Percentiles rank a stretch among this genome's conserved stretches.
phyloP scores from a whole-genome alignment of 2,329 filamentous ascomycete species.

The Pezicula rhizophila region DNA sequence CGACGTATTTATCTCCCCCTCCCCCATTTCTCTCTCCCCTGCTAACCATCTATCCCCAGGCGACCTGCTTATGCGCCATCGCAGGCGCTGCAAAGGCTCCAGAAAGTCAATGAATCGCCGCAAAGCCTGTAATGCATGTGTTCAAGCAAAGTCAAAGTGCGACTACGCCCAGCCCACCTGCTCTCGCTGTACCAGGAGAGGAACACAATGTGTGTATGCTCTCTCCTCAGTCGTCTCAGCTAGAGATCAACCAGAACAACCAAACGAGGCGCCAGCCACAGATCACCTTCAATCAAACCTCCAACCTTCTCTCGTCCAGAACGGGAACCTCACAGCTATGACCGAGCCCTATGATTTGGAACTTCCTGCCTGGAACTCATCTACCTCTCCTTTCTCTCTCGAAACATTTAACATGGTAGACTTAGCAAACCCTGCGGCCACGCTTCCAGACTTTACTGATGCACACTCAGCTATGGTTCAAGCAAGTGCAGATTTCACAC shows the following conservation, averaged over 20 bases:
- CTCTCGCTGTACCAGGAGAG: conserved; percentile 12
- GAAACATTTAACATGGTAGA: conserved; percentile 3
- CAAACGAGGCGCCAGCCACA: neutral
- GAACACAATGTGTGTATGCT: conserved; percentile 9
- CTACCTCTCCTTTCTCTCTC: conserved; percentile 1
- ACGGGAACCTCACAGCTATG: neutral
- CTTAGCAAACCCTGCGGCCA: conserved; percentile 1
- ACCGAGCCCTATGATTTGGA: conserved; percentile 1
- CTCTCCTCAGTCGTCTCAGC: neutral
- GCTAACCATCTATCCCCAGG: conserved; percentile 3
- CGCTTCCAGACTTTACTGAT: conserved; percentile 1
- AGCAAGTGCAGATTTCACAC: neutral
- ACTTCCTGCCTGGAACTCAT: conserved; percentile 1
- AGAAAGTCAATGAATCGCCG: conserved; percentile 10
- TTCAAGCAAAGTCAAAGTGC: conserved; percentile 19
- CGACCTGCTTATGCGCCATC: conserved; percentile 15
- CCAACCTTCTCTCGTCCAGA: neutral
- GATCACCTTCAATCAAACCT: neutral
- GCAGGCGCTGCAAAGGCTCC: conserved; percentile 13
- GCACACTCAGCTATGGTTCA: conserved; percentile 1
- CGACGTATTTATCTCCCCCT: conserved; percentile 11
- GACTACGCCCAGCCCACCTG: conserved; percentile 12
- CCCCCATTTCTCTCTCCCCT: neutral
- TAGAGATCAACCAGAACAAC: neutral
- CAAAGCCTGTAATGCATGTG: conserved; percentile 18